phyloP scores from a whole-genome alignment of 306 rosid genomes.

The Trichosanthes cucumerina region DNA sequence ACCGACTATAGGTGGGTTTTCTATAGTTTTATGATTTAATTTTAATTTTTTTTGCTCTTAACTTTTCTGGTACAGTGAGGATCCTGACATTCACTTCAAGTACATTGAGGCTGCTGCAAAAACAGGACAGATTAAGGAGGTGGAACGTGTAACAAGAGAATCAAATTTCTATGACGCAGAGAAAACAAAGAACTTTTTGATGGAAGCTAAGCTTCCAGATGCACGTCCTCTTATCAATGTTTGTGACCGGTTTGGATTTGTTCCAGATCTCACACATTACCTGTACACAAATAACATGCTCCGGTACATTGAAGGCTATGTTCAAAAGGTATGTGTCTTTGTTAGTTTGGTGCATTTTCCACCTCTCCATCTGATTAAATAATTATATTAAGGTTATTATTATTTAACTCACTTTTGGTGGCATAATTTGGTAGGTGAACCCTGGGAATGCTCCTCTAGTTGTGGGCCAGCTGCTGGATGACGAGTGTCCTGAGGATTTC shows the following conservation, averaged over 20 bases:
- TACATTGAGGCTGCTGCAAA: conserved; percentile 98
- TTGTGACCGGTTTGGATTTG: conserved; percentile 97
- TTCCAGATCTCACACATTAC: conserved; percentile 96
- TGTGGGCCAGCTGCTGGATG: conserved; percentile 95
- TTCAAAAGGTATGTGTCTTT: conserved; percentile 69
- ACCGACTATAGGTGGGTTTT: conserved; percentile 9
- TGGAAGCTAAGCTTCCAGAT: conserved; percentile 99
- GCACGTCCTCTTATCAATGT: conserved; percentile 96
- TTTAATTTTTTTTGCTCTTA: background rate
- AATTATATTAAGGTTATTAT: background rate
- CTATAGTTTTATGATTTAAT: background rate
- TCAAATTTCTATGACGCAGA: conserved; percentile 93
- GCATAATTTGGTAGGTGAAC: conserved; percentile 57
- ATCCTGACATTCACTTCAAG: conserved; percentile 98
- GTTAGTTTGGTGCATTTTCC: background rate
- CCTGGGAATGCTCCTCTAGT: conserved; percentile 98
- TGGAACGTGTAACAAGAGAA: conserved; percentile 97
- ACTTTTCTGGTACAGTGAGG: conserved; percentile 73
- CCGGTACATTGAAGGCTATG: conserved; percentile 97
- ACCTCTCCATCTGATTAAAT: background rate
- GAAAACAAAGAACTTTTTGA: conserved; percentile 90
- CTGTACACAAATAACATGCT: conserved; percentile 96
- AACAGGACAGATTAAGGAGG: conserved; percentile 98
- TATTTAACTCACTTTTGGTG: background rate
- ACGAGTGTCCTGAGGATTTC: conserved; percentile 99